These are phyloP conservation scores for Grigorovia humatica DNA, from an alignment of 805 yeast genomes.

Conservation along the genomic window DNA sequence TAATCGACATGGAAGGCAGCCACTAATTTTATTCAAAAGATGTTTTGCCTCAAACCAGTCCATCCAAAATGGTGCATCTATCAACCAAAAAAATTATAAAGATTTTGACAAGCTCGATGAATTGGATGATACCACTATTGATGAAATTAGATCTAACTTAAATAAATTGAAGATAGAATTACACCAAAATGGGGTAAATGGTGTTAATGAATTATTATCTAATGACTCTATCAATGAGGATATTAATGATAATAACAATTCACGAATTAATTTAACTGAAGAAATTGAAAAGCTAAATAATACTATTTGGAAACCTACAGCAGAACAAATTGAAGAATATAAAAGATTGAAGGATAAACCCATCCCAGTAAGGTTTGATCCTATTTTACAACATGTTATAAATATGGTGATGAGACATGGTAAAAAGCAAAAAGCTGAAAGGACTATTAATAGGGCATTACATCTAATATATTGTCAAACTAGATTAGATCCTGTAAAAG, in stretches of 20 bases:
- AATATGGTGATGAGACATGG: conserved; percentile 92
- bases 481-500: conserved; percentile 69
- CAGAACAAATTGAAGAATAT: conserved; percentile 51
- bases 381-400: conserved; percentile 65
- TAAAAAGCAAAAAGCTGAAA: conserved; percentile 70
- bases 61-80: neutral
- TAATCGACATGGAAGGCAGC: too few relatives aligned
- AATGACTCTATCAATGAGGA: neutral
- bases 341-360: conserved; percentile 39
- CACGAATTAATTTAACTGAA: neutral
- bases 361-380: conserved; percentile 55
- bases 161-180: neutral
- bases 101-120: neutral
- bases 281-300: neutral
- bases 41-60: neutral
- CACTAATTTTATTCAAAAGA: too few relatives aligned
- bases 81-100: neutral
- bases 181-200: neutral
- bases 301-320: conserved; percentile 38
- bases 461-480: conserved; percentile 52
- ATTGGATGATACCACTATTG: neutral
- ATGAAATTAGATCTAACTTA: neutral
- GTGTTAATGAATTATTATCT: neutral
- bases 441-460: conserved; percentile 61
- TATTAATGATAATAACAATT: neutral